Evolutionary conservation across 2,329 filamentous ascomycete species (phyloP), one percentile per base, ranked within the genome.

Genomic region (Botryosphaeria agaves): DNA sequence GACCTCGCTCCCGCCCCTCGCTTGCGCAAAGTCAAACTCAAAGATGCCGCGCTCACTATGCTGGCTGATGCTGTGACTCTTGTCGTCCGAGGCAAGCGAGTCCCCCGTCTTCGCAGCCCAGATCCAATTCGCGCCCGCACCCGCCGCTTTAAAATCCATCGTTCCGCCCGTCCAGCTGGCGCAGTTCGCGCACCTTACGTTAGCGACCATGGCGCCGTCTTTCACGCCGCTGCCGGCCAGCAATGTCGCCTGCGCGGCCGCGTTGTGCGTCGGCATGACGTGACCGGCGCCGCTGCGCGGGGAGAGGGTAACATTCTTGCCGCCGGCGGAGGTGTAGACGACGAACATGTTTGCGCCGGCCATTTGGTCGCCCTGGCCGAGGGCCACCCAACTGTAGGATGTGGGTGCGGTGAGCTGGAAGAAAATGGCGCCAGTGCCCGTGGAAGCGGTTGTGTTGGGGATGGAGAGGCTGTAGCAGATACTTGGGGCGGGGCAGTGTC

Each of bases 291-390:
- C 59, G 5, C 53, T 38, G 24, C 69, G 52, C 7, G 67, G 62
- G 3, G 68, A 72, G 6, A 74, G 38, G 1, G 69, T 74, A 9
- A 73, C 63, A 37, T 70, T 72, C 25, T 48, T 57, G 16, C 64
- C 61, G 21, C 49, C 48, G 24, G 57, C 50, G 16, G 60, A 56
- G n/a, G 63, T 57, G 40, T 73, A 73, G 5, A 71, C 52, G 26
- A 72, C 50, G 42, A 73, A 72, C 27, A 74, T 71, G 44, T 70
- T 69, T 5, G 69, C 46, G 14, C 59, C 61, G 11, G 46, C 38
- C 69, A 73, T 74, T 14, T 45, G 38, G 2, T 39, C 51, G 17
- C 69, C 69, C 43, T 72, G 66, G 6, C 67, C 69, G 3, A 73
- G 45, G 3, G 57, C 63, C 18, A 69, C 56, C 62, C 64, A 74